These are phyloP conservation scores for Phialophora macrospora DNA, from an alignment of 2,329 filamentous ascomycete genomes.

Conservation along the genomic window DNA sequence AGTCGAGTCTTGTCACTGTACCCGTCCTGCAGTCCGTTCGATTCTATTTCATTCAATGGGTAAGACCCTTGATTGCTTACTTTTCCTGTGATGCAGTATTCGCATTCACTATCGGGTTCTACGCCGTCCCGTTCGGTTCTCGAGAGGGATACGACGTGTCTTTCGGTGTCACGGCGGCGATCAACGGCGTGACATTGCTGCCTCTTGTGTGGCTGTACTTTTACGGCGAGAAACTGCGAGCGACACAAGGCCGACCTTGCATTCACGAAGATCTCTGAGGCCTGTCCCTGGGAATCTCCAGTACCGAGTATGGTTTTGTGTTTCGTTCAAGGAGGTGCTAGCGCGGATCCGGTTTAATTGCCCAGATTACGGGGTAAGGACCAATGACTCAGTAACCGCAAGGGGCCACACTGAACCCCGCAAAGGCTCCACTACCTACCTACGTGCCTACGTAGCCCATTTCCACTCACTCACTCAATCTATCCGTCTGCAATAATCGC, in stretches of 20 bases:
- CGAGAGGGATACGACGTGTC: background rate
- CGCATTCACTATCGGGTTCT: constrained; percentile 16
- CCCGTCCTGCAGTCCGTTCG: background rate
- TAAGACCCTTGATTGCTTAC: background rate
- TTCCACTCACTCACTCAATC: too few relatives aligned
- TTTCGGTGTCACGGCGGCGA: constrained; percentile 8
- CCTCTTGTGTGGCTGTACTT: constrained; percentile 9
- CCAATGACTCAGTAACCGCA: too few relatives aligned
- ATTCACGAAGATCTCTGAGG: constrained; percentile 10
- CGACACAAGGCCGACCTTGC: background rate
- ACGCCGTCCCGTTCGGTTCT: constrained; percentile 10
- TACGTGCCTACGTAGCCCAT: too few relatives aligned
- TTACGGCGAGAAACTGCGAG: background rate
- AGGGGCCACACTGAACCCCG: too few relatives aligned
- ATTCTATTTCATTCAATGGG: background rate
- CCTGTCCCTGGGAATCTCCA: background rate
- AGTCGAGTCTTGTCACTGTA: background rate
- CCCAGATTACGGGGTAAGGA: too few relatives aligned
- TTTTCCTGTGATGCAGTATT: constrained; percentile 2
- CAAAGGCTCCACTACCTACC: too few relatives aligned
- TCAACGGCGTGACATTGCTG: constrained; percentile 9
- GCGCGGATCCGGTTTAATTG: too few relatives aligned
- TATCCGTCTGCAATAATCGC: too few relatives aligned
- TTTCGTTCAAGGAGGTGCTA: too few relatives aligned
- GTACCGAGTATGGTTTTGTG: too few relatives aligned